Percentiles rank a stretch among this genome's conserved stretches.
Conservation (phyloP, 208 protist genomes). For the Acanthamoeba royreba region DNA sequence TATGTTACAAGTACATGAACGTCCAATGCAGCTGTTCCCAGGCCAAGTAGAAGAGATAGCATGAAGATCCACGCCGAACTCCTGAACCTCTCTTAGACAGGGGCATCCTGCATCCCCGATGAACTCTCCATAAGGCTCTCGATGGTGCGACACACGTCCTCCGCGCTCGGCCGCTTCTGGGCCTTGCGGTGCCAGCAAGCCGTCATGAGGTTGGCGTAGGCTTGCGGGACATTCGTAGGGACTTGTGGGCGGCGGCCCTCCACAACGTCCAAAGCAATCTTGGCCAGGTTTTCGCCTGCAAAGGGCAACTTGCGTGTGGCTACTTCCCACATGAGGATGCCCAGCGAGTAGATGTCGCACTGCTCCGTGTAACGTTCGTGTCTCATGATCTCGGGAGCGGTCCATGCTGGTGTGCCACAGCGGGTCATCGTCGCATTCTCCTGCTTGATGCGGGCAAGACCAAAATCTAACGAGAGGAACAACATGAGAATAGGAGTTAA, state of each 20-base stretch:
- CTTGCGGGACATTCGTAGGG: neutral
- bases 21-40: no score
- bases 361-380: slow-evolving; percentile 6
- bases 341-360: neutral
- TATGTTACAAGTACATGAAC: no score
- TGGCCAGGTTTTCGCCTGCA: neutral
- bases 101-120: no score
- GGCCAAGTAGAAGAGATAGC: no score
- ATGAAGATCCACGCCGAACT: no score
- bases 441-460: neutral
- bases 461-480: no score
- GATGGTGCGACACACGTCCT: neutral
- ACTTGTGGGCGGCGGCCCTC: neutral
- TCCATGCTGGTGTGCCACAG: slow-evolving; percentile 21
- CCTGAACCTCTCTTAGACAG: no score
- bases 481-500: no score
- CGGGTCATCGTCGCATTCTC: slow-evolving; percentile 34
- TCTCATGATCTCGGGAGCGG: neutral
- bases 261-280: neutral
- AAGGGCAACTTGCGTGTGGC: slow-evolving; percentile 16
- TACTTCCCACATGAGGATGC: slow-evolving; percentile 14
- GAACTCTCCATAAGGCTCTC: no score
- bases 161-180: neutral
- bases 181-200: slow-evolving; percentile 15
- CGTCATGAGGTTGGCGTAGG: neutral